These are phyloP conservation scores for Talaromyces borbonicus DNA, from an alignment of 495 filamentous ascomycete genomes.

Conservation along the genomic window DNA sequence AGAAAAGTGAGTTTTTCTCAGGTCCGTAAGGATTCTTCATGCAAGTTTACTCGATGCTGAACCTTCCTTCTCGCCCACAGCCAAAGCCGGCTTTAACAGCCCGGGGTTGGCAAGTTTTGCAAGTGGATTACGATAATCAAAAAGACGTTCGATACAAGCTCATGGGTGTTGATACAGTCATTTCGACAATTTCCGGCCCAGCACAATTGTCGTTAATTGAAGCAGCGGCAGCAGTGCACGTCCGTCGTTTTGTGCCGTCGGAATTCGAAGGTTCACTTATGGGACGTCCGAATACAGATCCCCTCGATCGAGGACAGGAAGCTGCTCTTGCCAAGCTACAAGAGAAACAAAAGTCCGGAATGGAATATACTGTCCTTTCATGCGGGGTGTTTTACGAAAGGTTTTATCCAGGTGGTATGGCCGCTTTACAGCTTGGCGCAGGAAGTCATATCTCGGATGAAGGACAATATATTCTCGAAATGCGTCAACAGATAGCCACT, in stretches of 20 bases:
- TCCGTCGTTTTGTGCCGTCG: constrained; percentile 61
- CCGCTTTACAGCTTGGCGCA: constrained; percentile 41
- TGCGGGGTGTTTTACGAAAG: constrained; percentile 73
- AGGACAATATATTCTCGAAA: constrained; percentile 55
- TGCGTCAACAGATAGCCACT: constrained; percentile 44
- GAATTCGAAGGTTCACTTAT: constrained; percentile 55
- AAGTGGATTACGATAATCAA: constrained; percentile 52
- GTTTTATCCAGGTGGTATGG: constrained; percentile 55
- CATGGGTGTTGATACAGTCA: constrained; percentile 60
- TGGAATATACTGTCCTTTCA: constrained; percentile 57
- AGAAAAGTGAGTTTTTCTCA: constrained; percentile 46
- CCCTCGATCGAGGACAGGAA: constrained; percentile 46
- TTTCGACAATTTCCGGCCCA: constrained; percentile 58
- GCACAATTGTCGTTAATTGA: constrained; percentile 65
- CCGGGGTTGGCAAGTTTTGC: constrained; percentile 46
- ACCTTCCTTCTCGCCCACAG: too few relatives aligned
- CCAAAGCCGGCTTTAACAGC: constrained; percentile 23
- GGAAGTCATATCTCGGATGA: constrained; percentile 38
- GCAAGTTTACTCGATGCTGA: too few relatives aligned
- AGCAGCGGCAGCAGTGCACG: constrained; percentile 53
- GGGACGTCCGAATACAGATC: constrained; percentile 24
- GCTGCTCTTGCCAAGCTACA: constrained; percentile 45
- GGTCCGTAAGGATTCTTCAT: too few relatives aligned
- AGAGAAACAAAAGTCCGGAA: constrained; percentile 33
- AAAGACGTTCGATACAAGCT: constrained; percentile 51